A percentile compares a stretch with the other conserved stretches of the same genome.
phyloP scores from a whole-genome alignment of 2,329 filamentous ascomycete species.

The Diaporthe citrichinensis region DNA sequence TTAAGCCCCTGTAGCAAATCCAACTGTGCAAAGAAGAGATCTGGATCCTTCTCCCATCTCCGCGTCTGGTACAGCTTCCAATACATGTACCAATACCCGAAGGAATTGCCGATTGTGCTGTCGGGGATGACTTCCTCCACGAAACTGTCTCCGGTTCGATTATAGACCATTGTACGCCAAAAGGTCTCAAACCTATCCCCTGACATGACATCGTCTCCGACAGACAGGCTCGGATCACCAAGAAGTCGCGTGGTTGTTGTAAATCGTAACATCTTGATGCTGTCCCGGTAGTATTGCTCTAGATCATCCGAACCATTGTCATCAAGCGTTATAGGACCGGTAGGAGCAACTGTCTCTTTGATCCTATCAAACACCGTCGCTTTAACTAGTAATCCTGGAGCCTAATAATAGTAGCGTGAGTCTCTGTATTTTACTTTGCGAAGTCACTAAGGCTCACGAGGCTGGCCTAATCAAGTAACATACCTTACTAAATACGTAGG shows the following conservation, averaged over 20 bases:
- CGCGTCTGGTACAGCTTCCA: neutral
- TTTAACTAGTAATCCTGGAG: neutral
- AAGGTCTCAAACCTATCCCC: neutral
- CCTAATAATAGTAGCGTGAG: neutral
- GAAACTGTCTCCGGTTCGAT: neutral
- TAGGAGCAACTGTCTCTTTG: neutral
- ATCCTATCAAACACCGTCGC: neutral
- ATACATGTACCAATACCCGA: neutral
- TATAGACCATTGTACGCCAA: neutral
- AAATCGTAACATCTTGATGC: neutral
- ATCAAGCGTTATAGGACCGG: fast-evolving
- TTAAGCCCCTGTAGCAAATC: neutral
- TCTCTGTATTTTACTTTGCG: neutral
- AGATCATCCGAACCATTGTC: neutral
- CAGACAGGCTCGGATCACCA: neutral
- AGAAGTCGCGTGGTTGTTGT: neutral
- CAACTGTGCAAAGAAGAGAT: neutral
- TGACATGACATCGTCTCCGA: neutral
- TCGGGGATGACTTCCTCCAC: neutral
- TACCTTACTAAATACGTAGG: neutral
- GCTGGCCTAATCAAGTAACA: neutral
- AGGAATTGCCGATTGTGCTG: neutral
- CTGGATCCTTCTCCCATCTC: neutral
- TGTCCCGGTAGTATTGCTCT: neutral
- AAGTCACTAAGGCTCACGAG: neutral